Percentiles rank a stretch among this genome's conserved stretches.
These are phyloP conservation scores for Quercus wislizeni DNA, from an alignment of 306 rosid species.

Conservation along the genomic window DNA sequence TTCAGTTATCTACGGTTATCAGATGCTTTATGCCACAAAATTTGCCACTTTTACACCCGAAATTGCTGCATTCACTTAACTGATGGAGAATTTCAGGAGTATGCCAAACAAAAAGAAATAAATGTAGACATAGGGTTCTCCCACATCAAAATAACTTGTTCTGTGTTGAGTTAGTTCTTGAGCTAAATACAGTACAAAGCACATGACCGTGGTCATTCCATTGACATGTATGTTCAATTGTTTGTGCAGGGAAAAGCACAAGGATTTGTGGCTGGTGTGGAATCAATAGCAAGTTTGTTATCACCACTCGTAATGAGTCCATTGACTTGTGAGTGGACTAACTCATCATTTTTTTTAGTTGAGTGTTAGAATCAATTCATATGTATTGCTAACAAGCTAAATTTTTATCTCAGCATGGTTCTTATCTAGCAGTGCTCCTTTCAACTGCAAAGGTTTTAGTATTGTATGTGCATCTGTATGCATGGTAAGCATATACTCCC, in stretches of 20 bases:
- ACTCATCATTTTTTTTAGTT: not conserved
- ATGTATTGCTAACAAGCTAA: not conserved
- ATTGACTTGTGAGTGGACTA: constrained; percentile 58
- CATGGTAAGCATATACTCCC: constrained; percentile 48
- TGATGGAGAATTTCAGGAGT: not conserved
- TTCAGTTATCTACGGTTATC: too few species aligned
- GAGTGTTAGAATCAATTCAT: not conserved
- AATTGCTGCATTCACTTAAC: too few species aligned
- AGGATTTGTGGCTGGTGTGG: constrained; percentile 79
- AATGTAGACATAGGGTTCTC: too few species aligned
- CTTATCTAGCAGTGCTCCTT: constrained; percentile 70
- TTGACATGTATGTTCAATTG: not conserved
- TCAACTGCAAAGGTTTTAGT: constrained; percentile 88
- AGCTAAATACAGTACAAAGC: too few species aligned
- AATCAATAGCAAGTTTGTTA: constrained; percentile 63
- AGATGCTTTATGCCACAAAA: too few species aligned
- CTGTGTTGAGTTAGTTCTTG: too few species aligned
- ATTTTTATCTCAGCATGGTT: constrained; percentile 63
- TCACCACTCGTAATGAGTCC: constrained; percentile 85
- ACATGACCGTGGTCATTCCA: not conserved
- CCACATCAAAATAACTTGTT: too few species aligned
- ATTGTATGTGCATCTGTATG: constrained; percentile 63
- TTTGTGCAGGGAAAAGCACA: constrained; percentile 66
- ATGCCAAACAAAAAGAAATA: too few species aligned
- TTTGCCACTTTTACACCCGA: too few species aligned